Percentiles rank a stretch among this genome's conserved stretches.
phyloP scores from a whole-genome alignment of 2,329 filamentous ascomycete species.

The Dryadomyces quercus-mongolicae region DNA sequence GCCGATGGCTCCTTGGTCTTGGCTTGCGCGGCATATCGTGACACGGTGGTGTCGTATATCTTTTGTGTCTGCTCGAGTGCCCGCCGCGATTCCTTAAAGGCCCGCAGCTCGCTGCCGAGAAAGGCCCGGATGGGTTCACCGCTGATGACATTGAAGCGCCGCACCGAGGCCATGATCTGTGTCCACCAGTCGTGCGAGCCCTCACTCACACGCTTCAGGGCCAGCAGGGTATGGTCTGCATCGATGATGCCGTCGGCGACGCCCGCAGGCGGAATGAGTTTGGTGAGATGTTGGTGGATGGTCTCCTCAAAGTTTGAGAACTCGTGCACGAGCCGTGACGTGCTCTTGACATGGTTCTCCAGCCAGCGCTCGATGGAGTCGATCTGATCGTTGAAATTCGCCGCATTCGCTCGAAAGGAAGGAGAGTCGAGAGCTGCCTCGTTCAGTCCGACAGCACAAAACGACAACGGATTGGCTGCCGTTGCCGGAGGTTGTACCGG shows the following conservation, averaged over 20 bases:
- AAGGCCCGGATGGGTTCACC: conserved; percentile 75
- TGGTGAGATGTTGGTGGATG: conserved; percentile 63
- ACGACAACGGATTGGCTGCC: conserved; percentile 20
- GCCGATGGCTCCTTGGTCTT: conserved; percentile 91
- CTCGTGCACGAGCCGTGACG: conserved; percentile 44
- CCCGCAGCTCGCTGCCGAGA: conserved; percentile 63
- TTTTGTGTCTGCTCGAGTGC: conserved; percentile 70
- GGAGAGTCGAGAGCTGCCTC: conserved; percentile 95
- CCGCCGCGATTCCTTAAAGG: conserved; percentile 75
- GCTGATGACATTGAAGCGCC: conserved; percentile 63
- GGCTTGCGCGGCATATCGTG: conserved; percentile 71
- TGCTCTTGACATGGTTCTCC: conserved; percentile 43
- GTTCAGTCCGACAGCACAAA: conserved; percentile 70
- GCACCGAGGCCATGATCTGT: conserved; percentile 59
- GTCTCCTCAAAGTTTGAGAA: conserved; percentile 66
- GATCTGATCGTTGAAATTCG: conserved; percentile 84
- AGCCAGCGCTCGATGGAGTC: conserved; percentile 91
- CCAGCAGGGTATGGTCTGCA: conserved; percentile 86
- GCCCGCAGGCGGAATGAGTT: conserved; percentile 59
- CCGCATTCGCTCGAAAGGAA: conserved; percentile 76
- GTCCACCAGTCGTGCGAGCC: conserved; percentile 82
- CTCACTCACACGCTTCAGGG: conserved; percentile 74
- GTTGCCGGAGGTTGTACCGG: not conserved
- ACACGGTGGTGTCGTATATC: conserved; percentile 68
- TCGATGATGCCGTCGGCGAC: conserved; percentile 74